Evolutionary conservation across 2,329 filamentous ascomycete genomes (phyloP), one percentile per base, ranked within the genome.

Genomic region (Myriosclerotinia duriaeana): DNA sequence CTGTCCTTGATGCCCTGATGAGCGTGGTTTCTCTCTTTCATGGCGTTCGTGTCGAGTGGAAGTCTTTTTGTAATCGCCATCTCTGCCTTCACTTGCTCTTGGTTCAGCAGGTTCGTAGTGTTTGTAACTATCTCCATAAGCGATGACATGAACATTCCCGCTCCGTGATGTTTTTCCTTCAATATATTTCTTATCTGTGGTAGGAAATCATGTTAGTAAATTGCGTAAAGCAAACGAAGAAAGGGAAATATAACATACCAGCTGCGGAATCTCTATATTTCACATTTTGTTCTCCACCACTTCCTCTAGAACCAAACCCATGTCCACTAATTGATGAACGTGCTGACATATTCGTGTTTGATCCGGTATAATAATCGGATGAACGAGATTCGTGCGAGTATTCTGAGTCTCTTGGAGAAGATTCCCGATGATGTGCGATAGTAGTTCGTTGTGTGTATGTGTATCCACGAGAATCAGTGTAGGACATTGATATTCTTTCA

Each of bases 101-200:
- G 64, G 64, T 9, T 65, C 64, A 7, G 22, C 54, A 42, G 46
- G 36, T 60, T 65, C 64, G 4, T 60, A 65, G 12, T 53, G 54
- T 38, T 38, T 44, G 20, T 65, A 22, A 50, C 54, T 53, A 14
- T 34, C 22, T 11, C 54, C 55, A 12, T 65, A 46, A 4, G 40
- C 20, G 36, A 65, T 44, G 26, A 65, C 44, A 14, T 42, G 55
- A n/a, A 38, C 38, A 12, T 26, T 44, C 12, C 64, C 54, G 17
- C 30, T 44, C 44, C 36, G n/a, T 15, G 42, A 48, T 17, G 30
- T 40, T 46, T 20, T 65, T 26, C 42, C 64, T 42, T 61, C 46
- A n/a, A 65, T 44, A 26, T 53, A 65, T 53, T 65, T 65, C 4
- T 61, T 38, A 0, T 50, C 44, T 59, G 34, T 17, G 5, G 5